A percentile compares a stretch with the other conserved stretches of the same genome.
These are phyloP conservation scores for Atkinsonella hypoxylon DNA, from an alignment of 2,329 filamentous ascomycete genomes.

Conservation along the genomic window DNA sequence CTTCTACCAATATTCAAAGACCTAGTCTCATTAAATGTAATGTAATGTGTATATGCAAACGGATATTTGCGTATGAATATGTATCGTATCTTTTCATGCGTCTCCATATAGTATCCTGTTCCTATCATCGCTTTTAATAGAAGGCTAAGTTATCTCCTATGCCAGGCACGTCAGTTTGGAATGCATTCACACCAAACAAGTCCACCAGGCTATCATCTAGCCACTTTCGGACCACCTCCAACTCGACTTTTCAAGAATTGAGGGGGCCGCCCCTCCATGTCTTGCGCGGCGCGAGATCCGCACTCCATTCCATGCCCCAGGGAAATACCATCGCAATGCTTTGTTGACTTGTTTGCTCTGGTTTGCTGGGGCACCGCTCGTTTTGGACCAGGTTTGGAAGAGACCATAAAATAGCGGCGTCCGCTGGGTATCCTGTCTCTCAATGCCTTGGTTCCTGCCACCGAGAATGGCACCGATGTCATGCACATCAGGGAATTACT, in stretches of 20 bases:
- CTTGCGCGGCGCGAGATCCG: neutral
- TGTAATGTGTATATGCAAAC: neutral
- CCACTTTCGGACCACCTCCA: neutral
- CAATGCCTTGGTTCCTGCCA: slow-evolving; percentile 1
- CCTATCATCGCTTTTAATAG: neutral
- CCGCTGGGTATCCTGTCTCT: neutral
- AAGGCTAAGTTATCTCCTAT: neutral
- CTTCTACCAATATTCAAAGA: neutral
- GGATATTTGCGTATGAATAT: neutral
- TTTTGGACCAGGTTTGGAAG: neutral
- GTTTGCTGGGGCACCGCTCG: neutral
- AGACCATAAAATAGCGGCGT: neutral
- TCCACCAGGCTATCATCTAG: neutral
- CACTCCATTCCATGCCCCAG: neutral
- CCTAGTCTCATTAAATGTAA: slow-evolving; percentile 13
- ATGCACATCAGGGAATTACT: neutral
- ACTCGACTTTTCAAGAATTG: neutral
- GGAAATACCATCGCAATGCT: neutral
- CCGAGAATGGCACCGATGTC: neutral
- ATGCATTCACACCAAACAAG: neutral
- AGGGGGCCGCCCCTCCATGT: neutral
- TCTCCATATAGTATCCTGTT: neutral
- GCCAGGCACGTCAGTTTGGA: neutral
- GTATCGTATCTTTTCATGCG: neutral
- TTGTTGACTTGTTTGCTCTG: neutral